Conservation (phyloP, 2,329 filamentous ascomycete genomes). For the Exophiala sideris region DNA sequence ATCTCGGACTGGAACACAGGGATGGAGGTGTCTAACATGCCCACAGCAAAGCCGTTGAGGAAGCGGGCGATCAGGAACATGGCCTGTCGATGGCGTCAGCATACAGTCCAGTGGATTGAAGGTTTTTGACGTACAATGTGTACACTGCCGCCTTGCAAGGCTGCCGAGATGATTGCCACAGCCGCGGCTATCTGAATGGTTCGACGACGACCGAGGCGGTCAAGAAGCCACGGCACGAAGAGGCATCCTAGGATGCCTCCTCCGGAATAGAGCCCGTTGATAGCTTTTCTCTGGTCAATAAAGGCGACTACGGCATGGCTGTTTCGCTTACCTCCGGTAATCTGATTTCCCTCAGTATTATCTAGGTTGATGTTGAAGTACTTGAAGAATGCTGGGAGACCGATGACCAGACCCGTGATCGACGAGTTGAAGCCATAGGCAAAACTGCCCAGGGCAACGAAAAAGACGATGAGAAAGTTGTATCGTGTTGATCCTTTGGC, state of each 20-base stretch:
- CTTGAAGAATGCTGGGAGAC: constrained; percentile 8
- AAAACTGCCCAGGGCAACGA: constrained; percentile 16
- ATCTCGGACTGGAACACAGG: constrained; percentile 8
- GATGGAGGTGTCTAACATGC: constrained; percentile 8
- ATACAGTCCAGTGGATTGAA: background rate
- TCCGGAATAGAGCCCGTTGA: constrained; percentile 10
- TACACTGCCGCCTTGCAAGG: constrained; percentile 10
- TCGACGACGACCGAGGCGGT: constrained; percentile 2
- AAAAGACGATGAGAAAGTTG: constrained; percentile 13
- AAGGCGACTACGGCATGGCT: background rate
- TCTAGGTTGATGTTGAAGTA: constrained; percentile 40
- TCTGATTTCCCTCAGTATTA: constrained; percentile 6
- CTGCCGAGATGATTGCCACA: constrained; percentile 7
- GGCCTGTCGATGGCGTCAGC: background rate
- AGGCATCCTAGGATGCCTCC: constrained; percentile 12
- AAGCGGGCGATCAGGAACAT: constrained; percentile 16
- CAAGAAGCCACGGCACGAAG: constrained; percentile 7
- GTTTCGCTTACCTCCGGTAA: background rate
- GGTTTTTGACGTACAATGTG: constrained; percentile 1
- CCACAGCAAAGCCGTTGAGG: constrained; percentile 6
- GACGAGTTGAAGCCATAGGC: constrained; percentile 19
- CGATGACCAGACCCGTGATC: constrained; percentile 14
- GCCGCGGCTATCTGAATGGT: constrained; percentile 9
- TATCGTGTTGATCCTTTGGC: constrained; percentile 2
- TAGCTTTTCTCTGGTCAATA: background rate